Conservation (phyloP, 1,284 basidiomycete genomes). For the Ganoderma meredithae region DNA sequence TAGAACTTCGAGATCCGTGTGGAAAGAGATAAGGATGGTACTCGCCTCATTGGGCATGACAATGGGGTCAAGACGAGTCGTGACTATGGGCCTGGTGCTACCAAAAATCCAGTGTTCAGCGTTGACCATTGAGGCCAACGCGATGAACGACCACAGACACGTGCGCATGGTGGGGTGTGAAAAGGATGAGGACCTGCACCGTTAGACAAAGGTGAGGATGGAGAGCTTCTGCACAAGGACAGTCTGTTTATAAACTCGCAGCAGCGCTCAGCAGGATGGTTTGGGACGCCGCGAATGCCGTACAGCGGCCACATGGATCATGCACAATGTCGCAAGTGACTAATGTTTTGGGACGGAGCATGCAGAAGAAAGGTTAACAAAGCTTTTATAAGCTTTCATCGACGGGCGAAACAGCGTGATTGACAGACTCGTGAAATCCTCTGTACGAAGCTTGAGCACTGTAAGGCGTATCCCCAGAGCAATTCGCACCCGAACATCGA, state of each 20-base stretch:
- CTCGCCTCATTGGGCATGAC: slow-evolving; percentile 35
- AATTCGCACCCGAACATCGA: background rate
- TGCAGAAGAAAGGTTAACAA: background rate
- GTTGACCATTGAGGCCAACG: slow-evolving; percentile 33
- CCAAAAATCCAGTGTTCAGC: slow-evolving; percentile 38
- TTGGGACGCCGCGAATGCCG: slow-evolving; percentile 13
- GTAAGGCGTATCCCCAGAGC: too few relatives aligned
- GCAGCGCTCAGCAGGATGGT: background rate
- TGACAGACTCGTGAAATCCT: background rate
- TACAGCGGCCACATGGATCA: slow-evolving; percentile 27
- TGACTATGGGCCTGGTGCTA: slow-evolving; percentile 34
- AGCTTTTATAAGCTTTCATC: background rate
- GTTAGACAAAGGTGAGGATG: background rate
- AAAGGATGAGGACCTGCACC: slow-evolving; percentile 12
- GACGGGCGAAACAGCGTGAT: background rate
- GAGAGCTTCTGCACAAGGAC: background rate
- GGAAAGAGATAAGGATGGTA: background rate
- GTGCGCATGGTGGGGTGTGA: slow-evolving; percentile 20
- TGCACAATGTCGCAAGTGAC: background rate
- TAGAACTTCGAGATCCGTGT: background rate
- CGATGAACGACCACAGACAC: slow-evolving; percentile 28
- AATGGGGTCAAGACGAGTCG: slow-evolving; percentile 41
- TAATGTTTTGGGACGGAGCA: background rate
- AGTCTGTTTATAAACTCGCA: background rate
- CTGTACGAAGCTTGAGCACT: background rate